Conservation (phyloP, 306 rosid genomes). For the Cucurbita pepo region DNA sequence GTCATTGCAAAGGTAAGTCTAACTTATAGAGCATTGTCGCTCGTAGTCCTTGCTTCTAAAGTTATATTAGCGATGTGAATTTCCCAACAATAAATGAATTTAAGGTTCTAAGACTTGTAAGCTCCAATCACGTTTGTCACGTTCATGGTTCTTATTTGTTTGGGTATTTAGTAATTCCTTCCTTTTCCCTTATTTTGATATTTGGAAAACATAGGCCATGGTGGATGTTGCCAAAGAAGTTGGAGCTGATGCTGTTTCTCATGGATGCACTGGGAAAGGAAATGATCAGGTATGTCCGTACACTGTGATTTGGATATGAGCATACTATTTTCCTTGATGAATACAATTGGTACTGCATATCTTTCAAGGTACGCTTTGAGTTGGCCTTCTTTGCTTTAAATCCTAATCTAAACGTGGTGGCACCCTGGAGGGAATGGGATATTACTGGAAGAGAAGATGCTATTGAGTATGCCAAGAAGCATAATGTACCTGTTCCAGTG, state of each 20-base stretch:
- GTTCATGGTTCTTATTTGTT: background rate
- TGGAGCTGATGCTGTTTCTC: slow-evolving; percentile 97
- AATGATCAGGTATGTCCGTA: slow-evolving; percentile 61
- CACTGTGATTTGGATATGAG: background rate
- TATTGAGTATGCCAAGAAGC: slow-evolving; percentile 83
- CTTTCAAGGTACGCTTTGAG: slow-evolving; percentile 79
- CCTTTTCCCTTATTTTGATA: background rate
- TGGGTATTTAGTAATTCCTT: slow-evolving; percentile 4
- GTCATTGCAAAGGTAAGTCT: slow-evolving; percentile 51
- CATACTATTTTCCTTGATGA: background rate
- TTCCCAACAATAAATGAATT: background rate
- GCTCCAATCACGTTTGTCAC: background rate
- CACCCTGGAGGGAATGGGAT: slow-evolving; percentile 99
- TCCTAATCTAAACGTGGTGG: slow-evolving; percentile 84
- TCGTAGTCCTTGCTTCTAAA: background rate
- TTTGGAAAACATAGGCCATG: slow-evolving; percentile 49
- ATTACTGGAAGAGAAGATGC: slow-evolving; percentile 90
- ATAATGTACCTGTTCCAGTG: slow-evolving; percentile 81
- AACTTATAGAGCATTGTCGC: background rate
- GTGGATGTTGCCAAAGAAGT: slow-evolving; percentile 87
- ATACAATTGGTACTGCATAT: slow-evolving; percentile 8
- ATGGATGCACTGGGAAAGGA: slow-evolving; percentile 97
- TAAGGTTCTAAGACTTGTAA: background rate
- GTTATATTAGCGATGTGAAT: background rate
- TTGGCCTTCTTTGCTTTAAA: slow-evolving; percentile 80